These are phyloP conservation scores for Linderniella brevidens DNA, from an alignment of 257 asterid species.

Conservation along the genomic window DNA sequence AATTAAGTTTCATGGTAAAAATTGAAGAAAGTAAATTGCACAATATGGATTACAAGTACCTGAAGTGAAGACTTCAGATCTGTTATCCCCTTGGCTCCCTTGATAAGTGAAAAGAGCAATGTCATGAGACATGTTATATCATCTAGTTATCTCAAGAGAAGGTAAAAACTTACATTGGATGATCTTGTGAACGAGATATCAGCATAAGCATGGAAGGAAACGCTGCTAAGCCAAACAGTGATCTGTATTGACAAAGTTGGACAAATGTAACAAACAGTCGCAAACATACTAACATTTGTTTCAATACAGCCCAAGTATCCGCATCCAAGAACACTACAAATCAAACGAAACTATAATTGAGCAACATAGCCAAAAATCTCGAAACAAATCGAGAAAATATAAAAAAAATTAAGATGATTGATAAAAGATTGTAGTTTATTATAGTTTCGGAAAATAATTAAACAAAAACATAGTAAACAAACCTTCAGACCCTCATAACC, in stretches of 20 bases:
- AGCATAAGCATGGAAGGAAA: slow-evolving; percentile 72
- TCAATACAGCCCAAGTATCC: not conserved
- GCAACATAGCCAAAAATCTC: no score
- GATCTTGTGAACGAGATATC: slow-evolving; percentile 64
- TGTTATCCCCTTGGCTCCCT: slow-evolving; percentile 95
- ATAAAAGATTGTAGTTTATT: no score
- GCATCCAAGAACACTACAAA: not conserved
- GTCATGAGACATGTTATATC: not conserved
- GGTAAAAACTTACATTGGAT: slow-evolving; percentile 59
- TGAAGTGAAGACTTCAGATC: slow-evolving; percentile 62
- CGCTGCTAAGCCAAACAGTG: slow-evolving; percentile 69
- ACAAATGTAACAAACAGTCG: slow-evolving; percentile 11
- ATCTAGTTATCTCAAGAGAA: slow-evolving; percentile 5
- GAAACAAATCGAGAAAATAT: no score
- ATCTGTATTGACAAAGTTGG: slow-evolving; percentile 36
- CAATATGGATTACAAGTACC: slow-evolving; percentile 25
- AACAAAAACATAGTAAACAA: no score
- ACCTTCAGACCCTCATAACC: slow-evolving; percentile 84
- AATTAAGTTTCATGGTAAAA: slow-evolving; percentile 8
- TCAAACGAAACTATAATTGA: no score
- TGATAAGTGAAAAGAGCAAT: not conserved
- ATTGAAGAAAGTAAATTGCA: slow-evolving; percentile 4
- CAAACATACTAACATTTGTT: not conserved
- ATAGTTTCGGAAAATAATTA: no score
- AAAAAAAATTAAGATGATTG: no score